Evolutionary conservation across 2,329 filamentous ascomycete species (phyloP).

Genomic region (Pezicula neosporulosa): DNA sequence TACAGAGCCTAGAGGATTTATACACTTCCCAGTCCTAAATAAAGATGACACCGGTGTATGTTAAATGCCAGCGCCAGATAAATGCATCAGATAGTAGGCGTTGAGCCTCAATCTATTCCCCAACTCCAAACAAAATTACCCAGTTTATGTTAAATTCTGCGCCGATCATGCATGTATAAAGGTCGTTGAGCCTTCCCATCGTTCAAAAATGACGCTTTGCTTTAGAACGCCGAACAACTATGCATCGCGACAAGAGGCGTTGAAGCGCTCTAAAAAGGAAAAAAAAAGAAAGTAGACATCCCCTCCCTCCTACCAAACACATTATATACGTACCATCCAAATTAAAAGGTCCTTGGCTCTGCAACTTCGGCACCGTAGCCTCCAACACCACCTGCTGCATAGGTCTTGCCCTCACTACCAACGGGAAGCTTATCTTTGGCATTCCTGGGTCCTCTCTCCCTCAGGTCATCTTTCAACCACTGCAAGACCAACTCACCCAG

Average conservation of each 20-base stretch:
- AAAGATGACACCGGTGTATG: not conserved
- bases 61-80: not conserved
- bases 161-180: not conserved
- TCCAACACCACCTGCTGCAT: conserved; percentile 54
- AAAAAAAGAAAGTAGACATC: not conserved
- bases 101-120: conserved; percentile 10
- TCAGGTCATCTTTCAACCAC: conserved; percentile 82
- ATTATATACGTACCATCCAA: not conserved
- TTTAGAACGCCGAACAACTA: not conserved
- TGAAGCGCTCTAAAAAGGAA: conserved; percentile 1
- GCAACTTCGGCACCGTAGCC: conserved; percentile 55
- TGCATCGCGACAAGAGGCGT: conserved; percentile 5
- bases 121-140: not conserved
- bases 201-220: too few relatives aligned
- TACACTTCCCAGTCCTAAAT: not conserved
- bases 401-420: conserved; percentile 40
- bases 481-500: conserved; percentile 83
- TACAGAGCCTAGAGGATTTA: not conserved
- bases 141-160: conserved; percentile 7
- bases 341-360: conserved; percentile 28
- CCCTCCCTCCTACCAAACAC: too few relatives aligned
- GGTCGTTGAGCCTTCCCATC: not conserved
- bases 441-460: conserved; percentile 72
- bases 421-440: conserved; percentile 13
- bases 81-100: conserved; percentile 8